A percentile compares a stretch with the other conserved stretches of the same genome.
phyloP scores from a whole-genome alignment of 2,329 filamentous ascomycete genomes.

The Cordyceps cateniannulata region DNA sequence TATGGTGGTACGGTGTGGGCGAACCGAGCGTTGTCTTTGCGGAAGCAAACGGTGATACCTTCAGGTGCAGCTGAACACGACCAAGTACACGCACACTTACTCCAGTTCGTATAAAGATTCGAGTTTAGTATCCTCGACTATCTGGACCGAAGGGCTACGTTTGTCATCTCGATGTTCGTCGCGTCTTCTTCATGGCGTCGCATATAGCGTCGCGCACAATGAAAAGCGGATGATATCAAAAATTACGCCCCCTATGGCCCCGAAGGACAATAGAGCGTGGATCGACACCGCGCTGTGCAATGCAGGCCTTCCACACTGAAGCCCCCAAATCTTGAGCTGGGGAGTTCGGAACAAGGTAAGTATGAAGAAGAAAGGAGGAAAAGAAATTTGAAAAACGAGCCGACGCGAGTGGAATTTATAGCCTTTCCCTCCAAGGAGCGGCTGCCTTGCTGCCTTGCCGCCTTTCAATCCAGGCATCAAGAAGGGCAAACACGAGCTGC shows the following conservation, averaged over 20 bases:
- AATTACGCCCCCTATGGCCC: conserved; percentile 48
- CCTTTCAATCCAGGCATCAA: conserved; percentile 15
- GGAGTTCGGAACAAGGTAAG: conserved; percentile 44
- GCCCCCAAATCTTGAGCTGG: conserved; percentile 39
- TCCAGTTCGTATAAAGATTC: no score
- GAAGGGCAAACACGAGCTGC: conserved; percentile 12
- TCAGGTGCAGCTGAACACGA: no score
- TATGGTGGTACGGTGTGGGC: no score
- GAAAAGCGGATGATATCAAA: conserved; percentile 45
- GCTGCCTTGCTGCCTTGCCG: conserved; percentile 18
- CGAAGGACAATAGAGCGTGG: conserved; percentile 46
- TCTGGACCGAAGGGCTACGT: no score
- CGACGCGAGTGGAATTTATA: conserved; percentile 26
- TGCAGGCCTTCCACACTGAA: conserved; percentile 44
- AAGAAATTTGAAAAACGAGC: conserved; percentile 17
- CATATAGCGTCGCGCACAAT: conserved; percentile 34
- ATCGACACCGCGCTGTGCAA: conserved; percentile 49
- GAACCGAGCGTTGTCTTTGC: no score
- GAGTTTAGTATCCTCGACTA: no score
- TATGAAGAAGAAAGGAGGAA: conserved; percentile 40
- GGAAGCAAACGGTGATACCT: no score
- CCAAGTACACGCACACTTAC: no score
- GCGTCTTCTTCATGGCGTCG: conserved; percentile 37
- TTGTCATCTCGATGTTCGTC: not conserved
- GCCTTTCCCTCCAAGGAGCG: conserved; percentile 6